phyloP scores from a whole-genome alignment of 164 flowering plant species.

The Stephania japonica region DNA sequence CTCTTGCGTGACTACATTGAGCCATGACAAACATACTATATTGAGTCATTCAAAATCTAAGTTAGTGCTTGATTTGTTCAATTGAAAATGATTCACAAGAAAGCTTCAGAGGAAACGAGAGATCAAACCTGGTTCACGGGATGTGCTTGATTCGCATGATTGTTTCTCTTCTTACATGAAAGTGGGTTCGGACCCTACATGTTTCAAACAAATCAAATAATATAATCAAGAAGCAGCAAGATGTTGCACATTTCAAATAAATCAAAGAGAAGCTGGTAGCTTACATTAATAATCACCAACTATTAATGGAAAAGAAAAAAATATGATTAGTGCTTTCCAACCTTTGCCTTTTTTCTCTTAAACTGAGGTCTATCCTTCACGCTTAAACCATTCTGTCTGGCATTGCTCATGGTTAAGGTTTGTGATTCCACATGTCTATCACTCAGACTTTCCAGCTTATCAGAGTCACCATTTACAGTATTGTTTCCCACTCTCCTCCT shows the following conservation, averaged over 20 bases:
- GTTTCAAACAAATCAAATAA: slow-evolving; percentile 1
- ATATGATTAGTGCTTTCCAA: neutral
- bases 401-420: slow-evolving; percentile 9
- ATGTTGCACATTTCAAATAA: no score
- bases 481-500: slow-evolving; percentile 22
- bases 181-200: slow-evolving; percentile 85
- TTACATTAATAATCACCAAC: neutral
- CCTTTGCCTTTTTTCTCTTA: slow-evolving; percentile 20
- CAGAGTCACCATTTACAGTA: slow-evolving; percentile 17
- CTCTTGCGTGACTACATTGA: no score
- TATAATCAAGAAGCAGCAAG: no score
- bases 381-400: slow-evolving; percentile 10
- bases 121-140: slow-evolving; percentile 30
- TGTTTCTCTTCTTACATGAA: slow-evolving; percentile 79
- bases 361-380: slow-evolving; percentile 12
- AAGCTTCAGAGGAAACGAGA: neutral
- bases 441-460: slow-evolving; percentile 29
- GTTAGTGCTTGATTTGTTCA: neutral
- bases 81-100: neutral
- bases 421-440: slow-evolving; percentile 14
- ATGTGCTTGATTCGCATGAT: slow-evolving; percentile 15
- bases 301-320: neutral
- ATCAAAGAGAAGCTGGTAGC: neutral
- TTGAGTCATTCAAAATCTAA: no score
- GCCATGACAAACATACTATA: no score